Conservation (phyloP, 1,139 yeast genomes). For the Insectozyma bohioensis region DNA sequence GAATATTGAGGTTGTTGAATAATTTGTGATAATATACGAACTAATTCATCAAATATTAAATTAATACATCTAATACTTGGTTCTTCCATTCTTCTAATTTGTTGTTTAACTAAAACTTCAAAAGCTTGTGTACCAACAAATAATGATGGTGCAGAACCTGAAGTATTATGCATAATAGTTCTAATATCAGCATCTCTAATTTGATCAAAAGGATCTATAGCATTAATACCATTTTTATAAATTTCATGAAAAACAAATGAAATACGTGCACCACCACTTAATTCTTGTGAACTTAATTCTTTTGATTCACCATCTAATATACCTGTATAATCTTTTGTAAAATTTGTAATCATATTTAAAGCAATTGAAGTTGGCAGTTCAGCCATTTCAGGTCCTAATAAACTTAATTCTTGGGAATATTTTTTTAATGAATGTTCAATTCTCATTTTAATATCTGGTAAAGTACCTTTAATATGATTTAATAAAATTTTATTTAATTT, state of each 20-base stretch:
- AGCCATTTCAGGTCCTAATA: conserved; percentile 81
- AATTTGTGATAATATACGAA: conserved; percentile 84
- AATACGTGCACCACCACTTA: conserved; percentile 97
- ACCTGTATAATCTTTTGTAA: conserved; percentile 88
- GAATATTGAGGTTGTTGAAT: conserved; percentile 77
- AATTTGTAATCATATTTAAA: conserved; percentile 86
- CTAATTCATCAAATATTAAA: conserved; percentile 90
- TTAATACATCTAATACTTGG: conserved; percentile 88
- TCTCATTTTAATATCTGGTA: conserved; percentile 91
- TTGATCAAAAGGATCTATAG: conserved; percentile 96
- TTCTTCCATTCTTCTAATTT: conserved; percentile 91
- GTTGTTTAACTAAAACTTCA: conserved; percentile 94
- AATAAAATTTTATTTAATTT: conserved; percentile 85
- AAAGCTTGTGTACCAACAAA: conserved; percentile 98
- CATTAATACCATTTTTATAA: conserved; percentile 86
- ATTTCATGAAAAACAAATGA: conserved; percentile 97
- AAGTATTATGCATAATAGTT: conserved; percentile 95
- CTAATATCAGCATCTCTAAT: conserved; percentile 96
- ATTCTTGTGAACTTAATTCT: conserved; percentile 81
- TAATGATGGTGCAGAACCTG: conserved; percentile 96
- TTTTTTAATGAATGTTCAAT: conserved; percentile 82
- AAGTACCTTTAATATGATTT: conserved; percentile 90
- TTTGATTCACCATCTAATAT: conserved; percentile 92
- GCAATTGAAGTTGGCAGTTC: conserved; percentile 91
- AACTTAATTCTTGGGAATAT: conserved; percentile 74